Conservation (phyloP, 2,329 filamentous ascomycete genomes). For the Leptographium wingfieldii region DNA sequence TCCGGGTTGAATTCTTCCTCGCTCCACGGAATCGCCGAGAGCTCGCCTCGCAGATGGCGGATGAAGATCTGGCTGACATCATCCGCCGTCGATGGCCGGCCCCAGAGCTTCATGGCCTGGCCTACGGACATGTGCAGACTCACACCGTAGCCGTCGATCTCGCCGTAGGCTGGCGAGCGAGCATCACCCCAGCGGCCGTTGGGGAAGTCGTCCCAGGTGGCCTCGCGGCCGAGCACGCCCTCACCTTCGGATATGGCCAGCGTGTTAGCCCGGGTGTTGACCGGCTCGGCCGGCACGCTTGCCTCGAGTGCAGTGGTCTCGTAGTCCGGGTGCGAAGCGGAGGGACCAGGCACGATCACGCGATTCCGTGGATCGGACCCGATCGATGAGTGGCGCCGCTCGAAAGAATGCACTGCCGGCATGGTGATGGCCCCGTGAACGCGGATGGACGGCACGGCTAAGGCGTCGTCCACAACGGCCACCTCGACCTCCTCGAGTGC, state of each 20-base stretch:
- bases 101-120: constrained; percentile 77
- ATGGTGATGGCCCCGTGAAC: constrained; percentile 34
- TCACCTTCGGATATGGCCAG: constrained; percentile 91
- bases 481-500: constrained; percentile 31
- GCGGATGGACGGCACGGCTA: constrained; percentile 31
- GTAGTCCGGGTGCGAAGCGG: constrained; percentile 46
- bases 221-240: constrained; percentile 77
- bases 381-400: constrained; percentile 60
- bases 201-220: constrained; percentile 97
- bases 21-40: constrained; percentile 82
- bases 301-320: constrained; percentile 69
- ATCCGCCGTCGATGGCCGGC: constrained; percentile 51
- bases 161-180: constrained; percentile 88
- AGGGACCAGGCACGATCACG: constrained; percentile 61
- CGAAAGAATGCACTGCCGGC: constrained; percentile 22
- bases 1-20: constrained; percentile 80
- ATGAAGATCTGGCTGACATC: constrained; percentile 77
- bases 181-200: constrained; percentile 99
- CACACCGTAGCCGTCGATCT: constrained; percentile 92
- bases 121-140: constrained; percentile 81
- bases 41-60: constrained; percentile 64
- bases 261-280: constrained; percentile 72
- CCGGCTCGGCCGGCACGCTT: constrained; percentile 56
- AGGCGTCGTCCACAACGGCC: constrained; percentile 35
- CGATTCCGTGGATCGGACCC: constrained; percentile 80